Evolutionary conservation across 108 stramenopile species (phyloP), one percentile per base, ranked within the genome.

Genomic region (Skeletonema potamos): DNA sequence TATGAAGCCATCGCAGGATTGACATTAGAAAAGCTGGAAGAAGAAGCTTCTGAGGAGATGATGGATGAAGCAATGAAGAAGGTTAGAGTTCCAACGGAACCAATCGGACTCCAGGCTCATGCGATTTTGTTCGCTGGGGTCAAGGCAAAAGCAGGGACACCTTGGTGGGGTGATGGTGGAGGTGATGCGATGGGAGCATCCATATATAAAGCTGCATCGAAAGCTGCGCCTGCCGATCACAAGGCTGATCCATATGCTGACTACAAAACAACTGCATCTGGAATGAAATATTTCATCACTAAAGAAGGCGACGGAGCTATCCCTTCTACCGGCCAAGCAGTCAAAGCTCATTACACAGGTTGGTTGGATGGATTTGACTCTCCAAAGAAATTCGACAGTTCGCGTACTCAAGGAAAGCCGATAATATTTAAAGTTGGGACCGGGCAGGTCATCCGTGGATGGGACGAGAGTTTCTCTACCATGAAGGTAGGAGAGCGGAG

Each of bases 331-430:
- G 96, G 96, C 0, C 83, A 89, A 61, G 90, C 77, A 6, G 97
- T 99, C 27, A 97, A 96, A 51, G 92, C 97, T 0, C 99, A 99
- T 58, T 99, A 99, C 85, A 98, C 97, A 1, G 99, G 97, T 29
- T 98, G 93, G 89, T 76, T 99, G 18, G 92, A 96, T 62, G 90
- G 85, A n/a, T 98, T 98, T 62, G 86, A 94, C 43, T 84, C 85
- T 11, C 61, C 44, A 44, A 85, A 86, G 29, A 96, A 95, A 63
- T 99, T 99, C 69, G 99, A 99, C 69, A 92, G 90, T 41, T 94
- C 96, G 6, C 70, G 96, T 27, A 97, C 97, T 83, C 93, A 97
- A 10, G 89, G 90, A 12, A 84, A 89, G 59, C 97, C 99, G 12
- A 96, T 99, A 67, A 85, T 81, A 60, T 99, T 99, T 78, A 82